phyloP scores from a whole-genome alignment of 305 asterid genomes.

The Fraxinus greggii region DNA sequence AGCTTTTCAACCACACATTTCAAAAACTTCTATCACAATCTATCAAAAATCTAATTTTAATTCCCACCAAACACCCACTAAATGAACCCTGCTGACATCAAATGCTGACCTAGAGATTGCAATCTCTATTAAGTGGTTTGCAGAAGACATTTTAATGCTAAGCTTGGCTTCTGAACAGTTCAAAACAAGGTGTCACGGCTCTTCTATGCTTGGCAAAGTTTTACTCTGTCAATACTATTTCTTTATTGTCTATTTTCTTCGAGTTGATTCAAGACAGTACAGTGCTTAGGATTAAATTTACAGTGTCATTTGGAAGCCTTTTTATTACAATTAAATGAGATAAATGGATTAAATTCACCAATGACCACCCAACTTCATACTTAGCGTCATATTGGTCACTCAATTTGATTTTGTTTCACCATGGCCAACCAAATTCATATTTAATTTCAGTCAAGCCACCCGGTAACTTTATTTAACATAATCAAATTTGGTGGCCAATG shows the following conservation, averaged over 20 bases:
- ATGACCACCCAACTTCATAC: no score
- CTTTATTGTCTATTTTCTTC: neutral
- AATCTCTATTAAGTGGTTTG: neutral
- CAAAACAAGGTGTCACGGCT: neutral
- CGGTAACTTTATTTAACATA: no score
- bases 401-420: no score
- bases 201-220: neutral
- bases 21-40: no score
- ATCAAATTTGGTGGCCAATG: no score
- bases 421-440: no score
- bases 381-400: no score
- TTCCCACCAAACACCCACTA: no score
- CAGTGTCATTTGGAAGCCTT: neutral
- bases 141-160: neutral
- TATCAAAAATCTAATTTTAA: no score
- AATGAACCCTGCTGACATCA: neutral
- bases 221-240: neutral
- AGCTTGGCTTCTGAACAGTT: neutral
- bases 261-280: neutral
- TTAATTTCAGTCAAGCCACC: no score
- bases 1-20: no score
- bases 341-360: neutral
- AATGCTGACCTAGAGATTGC: neutral
- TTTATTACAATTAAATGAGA: neutral
- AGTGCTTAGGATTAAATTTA: neutral